A percentile compares a stretch with the other conserved stretches of the same genome.
phyloP scores from a whole-genome alignment of 2,329 filamentous ascomycete genomes.

The Colletotrichum acutatum region DNA sequence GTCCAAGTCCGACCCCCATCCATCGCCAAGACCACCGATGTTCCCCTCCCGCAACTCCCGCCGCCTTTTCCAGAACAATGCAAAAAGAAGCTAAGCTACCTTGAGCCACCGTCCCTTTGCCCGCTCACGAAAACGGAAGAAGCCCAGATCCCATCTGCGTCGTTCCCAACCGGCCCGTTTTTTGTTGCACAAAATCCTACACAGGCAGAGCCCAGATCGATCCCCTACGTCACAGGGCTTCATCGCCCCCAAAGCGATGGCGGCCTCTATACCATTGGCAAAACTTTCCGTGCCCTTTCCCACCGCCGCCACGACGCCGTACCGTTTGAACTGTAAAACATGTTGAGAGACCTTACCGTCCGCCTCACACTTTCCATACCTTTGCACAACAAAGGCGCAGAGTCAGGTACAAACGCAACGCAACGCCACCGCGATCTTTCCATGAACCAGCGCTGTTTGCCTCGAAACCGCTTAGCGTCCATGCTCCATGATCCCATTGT shows the following conservation, averaged over 20 bases:
- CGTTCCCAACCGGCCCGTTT: conserved; percentile 18
- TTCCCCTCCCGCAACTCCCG: not conserved
- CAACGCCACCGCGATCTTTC: not conserved
- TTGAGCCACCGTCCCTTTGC: no score
- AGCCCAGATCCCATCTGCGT: no score
- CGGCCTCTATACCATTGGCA: no score
- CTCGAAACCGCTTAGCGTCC: not conserved
- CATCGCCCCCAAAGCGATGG: no score
- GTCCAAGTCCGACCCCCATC: not conserved
- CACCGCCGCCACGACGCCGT: not conserved
- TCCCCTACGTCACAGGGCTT: conserved; percentile 11
- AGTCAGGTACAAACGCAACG: not conserved
- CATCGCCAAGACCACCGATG: not conserved
- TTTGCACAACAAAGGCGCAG: not conserved
- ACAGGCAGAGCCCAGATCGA: no score
- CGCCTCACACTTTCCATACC: not conserved
- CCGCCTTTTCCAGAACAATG: not conserved
- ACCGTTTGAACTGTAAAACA: conserved; percentile 17
- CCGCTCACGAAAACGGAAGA: not conserved
- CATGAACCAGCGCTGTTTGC: not conserved
- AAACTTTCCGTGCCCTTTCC: not conserved
- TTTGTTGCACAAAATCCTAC: no score
- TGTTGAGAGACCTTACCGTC: not conserved
- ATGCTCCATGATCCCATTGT: not conserved
- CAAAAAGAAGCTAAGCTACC: not conserved